A percentile compares a stretch with the other conserved stretches of the same genome.
Evolutionary conservation across 2,329 filamentous ascomycete genomes (phyloP).

Genomic region (Phialophora chinensis): DNA sequence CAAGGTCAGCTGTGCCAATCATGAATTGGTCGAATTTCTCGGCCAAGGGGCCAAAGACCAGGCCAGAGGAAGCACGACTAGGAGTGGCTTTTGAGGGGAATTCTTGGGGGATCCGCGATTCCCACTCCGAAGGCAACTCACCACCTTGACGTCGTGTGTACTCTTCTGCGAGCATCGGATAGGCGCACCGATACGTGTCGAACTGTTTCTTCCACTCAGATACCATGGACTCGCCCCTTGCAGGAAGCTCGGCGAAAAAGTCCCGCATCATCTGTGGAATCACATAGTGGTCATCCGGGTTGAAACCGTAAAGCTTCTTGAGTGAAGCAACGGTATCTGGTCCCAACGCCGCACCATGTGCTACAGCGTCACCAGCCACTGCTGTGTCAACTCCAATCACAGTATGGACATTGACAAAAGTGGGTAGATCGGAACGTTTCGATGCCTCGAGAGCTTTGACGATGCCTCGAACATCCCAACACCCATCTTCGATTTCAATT

Average conservation of each 20-base stretch:
- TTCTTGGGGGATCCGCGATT: conserved; percentile 54
- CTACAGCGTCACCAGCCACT: conserved; percentile 58
- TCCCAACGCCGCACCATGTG: conserved; percentile 65
- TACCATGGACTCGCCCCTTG: conserved; percentile 55
- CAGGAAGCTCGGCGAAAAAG: conserved; percentile 60
- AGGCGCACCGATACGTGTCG: conserved; percentile 49
- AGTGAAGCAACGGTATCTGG: conserved; percentile 60
- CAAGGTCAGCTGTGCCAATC: conserved; percentile 61
- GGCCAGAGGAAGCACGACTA: conserved; percentile 55
- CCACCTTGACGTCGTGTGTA: conserved; percentile 58
- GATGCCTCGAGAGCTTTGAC: conserved; percentile 54
- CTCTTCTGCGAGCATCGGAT: conserved; percentile 57
- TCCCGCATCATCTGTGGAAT: conserved; percentile 54
- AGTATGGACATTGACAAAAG: conserved; percentile 63
- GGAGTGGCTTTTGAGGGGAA: conserved; percentile 60
- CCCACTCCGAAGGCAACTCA: conserved; percentile 57
- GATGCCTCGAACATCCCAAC: conserved; percentile 57
- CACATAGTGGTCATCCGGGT: conserved; percentile 56
- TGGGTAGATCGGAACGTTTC: conserved; percentile 53
- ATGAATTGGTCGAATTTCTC: conserved; percentile 56
- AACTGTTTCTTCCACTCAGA: conserved; percentile 58
- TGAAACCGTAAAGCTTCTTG: conserved; percentile 59
- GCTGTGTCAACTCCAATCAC: conserved; percentile 59
- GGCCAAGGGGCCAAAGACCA: conserved; percentile 61
- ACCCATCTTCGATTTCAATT: conserved; percentile 60